Evolutionary conservation across 192 early-diverging fungal species (phyloP), one percentile per base, ranked within the genome.

Genomic region (Linderina pennispora): DNA sequence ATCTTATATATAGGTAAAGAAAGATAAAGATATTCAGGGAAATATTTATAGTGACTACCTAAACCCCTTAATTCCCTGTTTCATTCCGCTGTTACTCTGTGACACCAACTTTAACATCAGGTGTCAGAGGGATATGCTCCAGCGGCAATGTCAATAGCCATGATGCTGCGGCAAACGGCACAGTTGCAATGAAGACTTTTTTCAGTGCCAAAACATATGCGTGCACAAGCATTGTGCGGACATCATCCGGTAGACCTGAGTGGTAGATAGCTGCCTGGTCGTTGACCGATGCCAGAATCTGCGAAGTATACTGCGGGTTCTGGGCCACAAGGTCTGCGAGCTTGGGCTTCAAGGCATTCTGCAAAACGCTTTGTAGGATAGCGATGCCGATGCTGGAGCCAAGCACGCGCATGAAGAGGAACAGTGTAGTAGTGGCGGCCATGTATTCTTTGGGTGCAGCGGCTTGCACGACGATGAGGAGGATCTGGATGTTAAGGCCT

Each of bases 391-490:
- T 66, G 19, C 61, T 74, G 3, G 75, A 65, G 5, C 81, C 85
- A 10, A 83, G 55, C 36, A 71, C 64, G 20, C 82, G 81, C 50
- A 74, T 80, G 31, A 87, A 88, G n/a, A 77, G 62, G 8, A 77
- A 69, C 36, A 83, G 59, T 0, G 82, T 70, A 0, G 85, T 88
- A 21, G 75, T 80, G 10, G 81, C 36, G 2, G 86, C 87, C 50
- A 89, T 79, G 7, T 84, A 69, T 21, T 61, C 50, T 2, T 53
- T 36, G 5, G 50, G 50, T 17, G 86, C 85, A 14, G 77, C 55
- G 0, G 81, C 70, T 58, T 92, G 89, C 16, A 80, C 72, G 11
- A 76, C 83, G 18, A 88, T 70, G 17, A 89, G 58, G 25, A 83
- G 61, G 15, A 68, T 77, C 38, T 81, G 79, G 62, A 80, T 70